Base-by-base conservation (phyloP, 2,329 filamentous ascomycete genomes). In the Aplosporella prunicola region DNA sequence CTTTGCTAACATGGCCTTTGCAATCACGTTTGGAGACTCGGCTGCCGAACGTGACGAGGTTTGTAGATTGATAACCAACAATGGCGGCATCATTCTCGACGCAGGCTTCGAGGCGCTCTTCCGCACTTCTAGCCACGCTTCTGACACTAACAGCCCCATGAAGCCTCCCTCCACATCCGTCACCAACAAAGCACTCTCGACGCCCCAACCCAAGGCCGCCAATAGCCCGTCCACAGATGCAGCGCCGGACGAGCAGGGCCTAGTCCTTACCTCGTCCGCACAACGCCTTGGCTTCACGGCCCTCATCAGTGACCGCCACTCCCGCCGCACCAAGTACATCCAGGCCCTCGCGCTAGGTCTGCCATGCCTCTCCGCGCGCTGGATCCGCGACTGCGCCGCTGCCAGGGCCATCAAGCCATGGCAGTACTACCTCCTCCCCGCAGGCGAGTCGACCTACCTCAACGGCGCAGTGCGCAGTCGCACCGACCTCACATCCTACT, bases 311-410 rank as follows among this genome's bases (percentile, higher is more conserved):
- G 85, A 96, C 51, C 74, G 76, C 4, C 82, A 94, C 56, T 91
- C 83, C 5, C 78, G 89, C 31, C 87, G 86, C 45, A 75, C 79
- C 33, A 98, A 96, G 56, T 95, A 91, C 57, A 83, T 96, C 70
- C 88, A 96, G 61, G 91, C 91, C 0, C 72, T 98, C 2, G 88
- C 91, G 0, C 72, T 98, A 1, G 86, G 85, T 1, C 62, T 98
- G 0, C 91, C 91, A 0, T 94, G 88, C 51, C 68, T 98, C 2
- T 81, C 85, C 5, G 73, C 78, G 5, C 78, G 80, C 38, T 98
- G 91, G 89, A 66, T 93, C 32, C 69, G 74, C 17, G 73, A 82
- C 33, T 94, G 84, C 44, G 58, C 89, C 3, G 58, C 68, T 1
- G 74, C 74, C 20, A 66, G 68, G 5, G 54, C 62, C 6, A 60